These are phyloP conservation scores for Adansonia madagascariensis DNA, from an alignment of 441 rosid species.

Conservation along the genomic window DNA sequence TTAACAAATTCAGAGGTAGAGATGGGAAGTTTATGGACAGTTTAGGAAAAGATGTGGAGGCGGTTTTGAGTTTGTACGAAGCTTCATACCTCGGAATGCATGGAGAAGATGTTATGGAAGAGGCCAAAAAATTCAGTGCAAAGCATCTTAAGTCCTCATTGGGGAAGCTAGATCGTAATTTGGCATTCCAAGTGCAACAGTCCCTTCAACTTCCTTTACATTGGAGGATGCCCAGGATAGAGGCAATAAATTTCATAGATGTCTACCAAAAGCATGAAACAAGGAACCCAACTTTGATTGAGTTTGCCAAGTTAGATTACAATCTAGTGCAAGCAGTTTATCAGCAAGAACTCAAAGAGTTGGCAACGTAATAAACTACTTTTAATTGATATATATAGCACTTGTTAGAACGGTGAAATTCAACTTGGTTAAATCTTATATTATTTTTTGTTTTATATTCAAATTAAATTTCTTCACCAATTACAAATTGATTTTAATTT, in stretches of 20 bases:
- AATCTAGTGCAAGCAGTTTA: slow-evolving; percentile 13
- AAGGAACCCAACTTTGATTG: slow-evolving; percentile 25
- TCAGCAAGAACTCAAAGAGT: slow-evolving; percentile 10
- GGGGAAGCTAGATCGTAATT: not conserved
- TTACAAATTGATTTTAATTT: too few relatives aligned
- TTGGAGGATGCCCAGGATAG: slow-evolving; percentile 35
- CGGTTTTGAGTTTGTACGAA: slow-evolving; percentile 37
- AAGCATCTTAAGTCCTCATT: not conserved
- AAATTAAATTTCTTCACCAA: too few relatives aligned
- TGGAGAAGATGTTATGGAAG: slow-evolving; percentile 35
- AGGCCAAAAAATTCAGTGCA: slow-evolving; percentile 31
- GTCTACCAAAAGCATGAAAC: slow-evolving; percentile 22
- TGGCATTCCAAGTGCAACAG: slow-evolving; percentile 26
- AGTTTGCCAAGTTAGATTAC: slow-evolving; percentile 40
- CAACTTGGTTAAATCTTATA: too few relatives aligned
- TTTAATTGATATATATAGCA: not conserved
- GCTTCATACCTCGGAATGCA: slow-evolving; percentile 35
- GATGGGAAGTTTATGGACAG: slow-evolving; percentile 27
- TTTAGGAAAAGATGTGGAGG: slow-evolving; percentile 16
- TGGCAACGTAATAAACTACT: not conserved
- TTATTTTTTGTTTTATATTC: too few relatives aligned
- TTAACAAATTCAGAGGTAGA: slow-evolving; percentile 28
- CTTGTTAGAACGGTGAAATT: too few relatives aligned
- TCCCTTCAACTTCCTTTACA: slow-evolving; percentile 39
- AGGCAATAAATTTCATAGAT: slow-evolving; percentile 36